Evolutionary conservation across 139 green algal species (phyloP), one percentile per base, ranked within the genome.

Genomic region (Haematococcus lacustris): DNA sequence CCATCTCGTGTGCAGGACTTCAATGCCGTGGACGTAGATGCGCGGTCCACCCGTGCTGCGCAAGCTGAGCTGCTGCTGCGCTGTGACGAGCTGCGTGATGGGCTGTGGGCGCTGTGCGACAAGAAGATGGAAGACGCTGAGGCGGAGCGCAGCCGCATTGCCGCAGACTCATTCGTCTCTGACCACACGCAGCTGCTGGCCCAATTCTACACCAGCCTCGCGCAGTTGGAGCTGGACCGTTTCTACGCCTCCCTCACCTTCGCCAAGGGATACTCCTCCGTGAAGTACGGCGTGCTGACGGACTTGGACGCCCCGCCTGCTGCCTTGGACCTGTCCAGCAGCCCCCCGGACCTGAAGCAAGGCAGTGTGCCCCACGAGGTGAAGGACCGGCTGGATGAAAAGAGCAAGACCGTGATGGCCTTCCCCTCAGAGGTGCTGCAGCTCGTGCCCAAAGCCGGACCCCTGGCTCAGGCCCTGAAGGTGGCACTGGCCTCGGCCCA

Each of bases 81-180:
- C 39, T 70, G 69, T 40, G 85, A 92, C 66, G 89, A 94, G 83
- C 83, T 92, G 73, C 82, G 87, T 1, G 89, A 94, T 30, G 66
- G 71, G 25, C 80, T 94, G 47, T 94, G 89, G 89, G 83, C 83
- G 17, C 33, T 91, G 33, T 92, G 87, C 67, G 89, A 94, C 73
- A 53, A 59, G 39, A 88, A 87, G 74, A 78, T 85, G 60, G 81
- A 86, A 61, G 80, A 82, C 47, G 82, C 79, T 30, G 80, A 87
- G 69, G 80, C 86, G 38, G 77, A 87, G 74, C 73, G 76, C 3
- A 64, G 66, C 2, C 59, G 73, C 9, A 33, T 89, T 47, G 76
- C 71, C 13, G 70, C 76, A 3, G 82, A 85, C 47, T 73, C 76
- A 0, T 87, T 83, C 38, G 75, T 87, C 41, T 38, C 70, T 5